These are phyloP conservation scores for Annona squamosa DNA, from an alignment of 164 flowering plant species.

Conservation along the genomic window DNA sequence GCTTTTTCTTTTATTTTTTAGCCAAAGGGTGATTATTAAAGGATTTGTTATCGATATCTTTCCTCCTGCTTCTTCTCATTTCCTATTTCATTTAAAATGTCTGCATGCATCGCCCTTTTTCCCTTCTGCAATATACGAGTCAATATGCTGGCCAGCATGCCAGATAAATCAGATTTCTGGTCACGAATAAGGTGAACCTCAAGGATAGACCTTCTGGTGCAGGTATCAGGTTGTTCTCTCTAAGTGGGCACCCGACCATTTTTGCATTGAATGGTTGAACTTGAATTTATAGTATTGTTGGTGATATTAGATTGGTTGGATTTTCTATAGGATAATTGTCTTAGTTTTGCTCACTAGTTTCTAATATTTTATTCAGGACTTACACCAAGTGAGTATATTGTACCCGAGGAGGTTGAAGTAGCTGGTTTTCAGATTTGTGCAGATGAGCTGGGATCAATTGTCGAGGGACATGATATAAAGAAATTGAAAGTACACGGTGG, in stretches of 20 bases:
- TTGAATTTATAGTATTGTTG: background rate
- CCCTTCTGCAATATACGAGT: no score
- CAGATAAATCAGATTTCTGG: background rate
- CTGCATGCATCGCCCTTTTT: no score
- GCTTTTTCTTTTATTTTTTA: background rate
- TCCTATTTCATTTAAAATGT: no score
- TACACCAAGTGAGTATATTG: slow-evolving; percentile 47
- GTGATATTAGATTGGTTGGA: background rate
- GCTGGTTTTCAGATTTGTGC: slow-evolving; percentile 84
- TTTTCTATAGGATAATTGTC: background rate
- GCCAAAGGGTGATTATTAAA: background rate
- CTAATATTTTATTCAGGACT: slow-evolving; percentile 34
- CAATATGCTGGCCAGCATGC: background rate
- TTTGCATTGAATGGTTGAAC: background rate
- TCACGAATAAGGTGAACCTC: background rate
- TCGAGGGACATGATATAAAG: slow-evolving; percentile 73
- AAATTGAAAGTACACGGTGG: slow-evolving; percentile 77
- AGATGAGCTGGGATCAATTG: slow-evolving; percentile 78
- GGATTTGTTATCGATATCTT: no score
- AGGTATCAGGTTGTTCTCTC: background rate
- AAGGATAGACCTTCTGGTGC: background rate
- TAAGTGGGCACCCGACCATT: background rate
- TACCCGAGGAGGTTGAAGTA: slow-evolving; percentile 65
- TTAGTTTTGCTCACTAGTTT: background rate
- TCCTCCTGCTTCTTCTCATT: no score